Evolutionary conservation across 805 yeast genomes (phyloP), one percentile per base, ranked within the genome.

Genomic region (Candida silvicultrix): DNA sequence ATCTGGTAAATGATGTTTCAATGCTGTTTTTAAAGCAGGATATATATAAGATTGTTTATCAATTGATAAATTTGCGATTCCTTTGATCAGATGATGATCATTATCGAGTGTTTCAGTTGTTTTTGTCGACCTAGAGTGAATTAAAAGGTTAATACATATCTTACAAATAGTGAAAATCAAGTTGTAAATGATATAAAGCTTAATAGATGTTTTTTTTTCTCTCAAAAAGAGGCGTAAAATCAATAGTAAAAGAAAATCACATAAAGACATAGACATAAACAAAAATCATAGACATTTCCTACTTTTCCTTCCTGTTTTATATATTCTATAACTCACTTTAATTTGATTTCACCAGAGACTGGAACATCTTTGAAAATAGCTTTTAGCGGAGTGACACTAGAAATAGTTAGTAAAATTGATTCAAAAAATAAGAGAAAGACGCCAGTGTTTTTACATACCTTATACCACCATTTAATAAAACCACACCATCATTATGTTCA

Each of bases 301-400:
- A 23, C 9, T 5, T 23, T 9, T 9, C 9, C 25, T 6, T 23
- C 25, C 9, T 23, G 5, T 23, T 23, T 23, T 9, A 23, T 23
- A 23, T 9, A 23, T 23, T 5, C 7, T 29, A 10, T 31, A 15
- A 56, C 62, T 57, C 52, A 58, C 60, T 48, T 21, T 38, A 81
- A 58, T n/a, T 58, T 59, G 47, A 85, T 70, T 59, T 84, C 88
- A 5, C 89, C 92, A 21, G 55, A 61, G 41, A 73, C 60, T 0
- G 74, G 80, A n/a, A 76, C 74, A 41, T 72, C 75, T 48, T 74
- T 72, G 65, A 83, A 89, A 2, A 80, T 73, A 0, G 97, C 95
- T 58, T 78, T 78, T 49, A 90, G 54, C 1, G 87, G 86, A 2
- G 89, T 81, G 31, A 84, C 81, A 51, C 83, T 80, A 40, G 84